phyloP scores from a whole-genome alignment of 805 yeast species.

The Ascoidea asiatica region DNA sequence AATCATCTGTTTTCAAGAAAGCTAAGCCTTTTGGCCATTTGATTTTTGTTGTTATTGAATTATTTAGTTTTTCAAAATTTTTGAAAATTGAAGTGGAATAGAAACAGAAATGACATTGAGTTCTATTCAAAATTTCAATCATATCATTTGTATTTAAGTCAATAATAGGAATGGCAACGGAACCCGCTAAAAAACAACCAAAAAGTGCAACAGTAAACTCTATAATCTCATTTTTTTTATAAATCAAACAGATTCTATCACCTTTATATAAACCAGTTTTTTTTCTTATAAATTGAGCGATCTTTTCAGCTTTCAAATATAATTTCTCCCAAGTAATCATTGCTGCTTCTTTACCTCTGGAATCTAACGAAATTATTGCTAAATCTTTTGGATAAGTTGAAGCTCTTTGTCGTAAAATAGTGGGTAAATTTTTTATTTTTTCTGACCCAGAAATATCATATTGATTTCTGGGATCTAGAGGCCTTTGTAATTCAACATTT shows the following conservation, averaged over 20 bases:
- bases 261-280: conserved; percentile 62
- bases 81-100: conserved; percentile 72
- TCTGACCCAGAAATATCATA: conserved; percentile 21
- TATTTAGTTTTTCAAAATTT: conserved; percentile 52
- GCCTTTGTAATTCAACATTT: conserved; percentile 32
- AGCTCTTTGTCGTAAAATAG: conserved; percentile 64
- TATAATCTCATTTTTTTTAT: conserved; percentile 69
- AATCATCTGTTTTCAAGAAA: conserved; percentile 76
- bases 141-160: conserved; percentile 58
- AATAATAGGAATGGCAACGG: conserved; percentile 88
- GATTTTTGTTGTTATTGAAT: conserved; percentile 27
- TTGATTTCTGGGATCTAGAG: conserved; percentile 48
- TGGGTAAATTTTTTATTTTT: conserved; percentile 49
- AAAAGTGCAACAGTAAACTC: conserved; percentile 79
- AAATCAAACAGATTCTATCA: conserved; percentile 74
- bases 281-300: conserved; percentile 72
- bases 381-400: conserved; percentile 46
- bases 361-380: conserved; percentile 63
- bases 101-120: conserved; percentile 66
- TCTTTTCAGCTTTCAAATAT: conserved; percentile 68
- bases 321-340: conserved; percentile 85
- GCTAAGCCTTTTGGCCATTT: conserved; percentile 64
- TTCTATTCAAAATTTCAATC: conserved; percentile 52
- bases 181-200: conserved; percentile 89
- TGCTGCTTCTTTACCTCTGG: conserved; percentile 66